These are phyloP conservation scores for Diaporthe humulicola DNA, from an alignment of 2,329 filamentous ascomycete genomes.

Conservation along the genomic window DNA sequence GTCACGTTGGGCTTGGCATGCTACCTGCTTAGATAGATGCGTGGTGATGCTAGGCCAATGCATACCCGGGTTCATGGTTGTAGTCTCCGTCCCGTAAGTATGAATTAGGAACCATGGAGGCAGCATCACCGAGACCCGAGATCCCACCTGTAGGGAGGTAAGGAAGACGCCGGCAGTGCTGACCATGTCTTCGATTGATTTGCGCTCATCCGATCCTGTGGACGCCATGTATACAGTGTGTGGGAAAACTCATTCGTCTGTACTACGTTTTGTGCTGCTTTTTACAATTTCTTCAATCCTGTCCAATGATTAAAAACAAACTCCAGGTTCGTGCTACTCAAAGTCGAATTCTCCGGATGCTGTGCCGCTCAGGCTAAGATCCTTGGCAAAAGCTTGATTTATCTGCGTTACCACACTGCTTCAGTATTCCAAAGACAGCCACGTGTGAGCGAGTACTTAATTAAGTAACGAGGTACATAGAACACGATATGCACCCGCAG, in stretches of 20 bases:
- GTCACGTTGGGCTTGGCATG: neutral
- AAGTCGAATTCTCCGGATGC: constrained; percentile 9
- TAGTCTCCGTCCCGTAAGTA: constrained; percentile 1
- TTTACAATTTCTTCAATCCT: neutral
- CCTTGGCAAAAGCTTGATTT: constrained; percentile 29
- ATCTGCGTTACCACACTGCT: neutral
- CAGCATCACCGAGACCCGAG: constrained; percentile 27
- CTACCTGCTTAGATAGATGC: neutral
- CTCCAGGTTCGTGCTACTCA: neutral
- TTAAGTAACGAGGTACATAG: neutral
- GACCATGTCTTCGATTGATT: neutral
- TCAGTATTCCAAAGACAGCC: neutral
- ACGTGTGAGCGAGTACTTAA: neutral
- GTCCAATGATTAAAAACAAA: neutral
- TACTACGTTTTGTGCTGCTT: neutral
- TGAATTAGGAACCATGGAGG: constrained; percentile 27
- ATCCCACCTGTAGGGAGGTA: constrained; percentile 14
- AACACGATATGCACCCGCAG: neutral
- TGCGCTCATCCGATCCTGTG: neutral
- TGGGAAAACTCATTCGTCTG: neutral
- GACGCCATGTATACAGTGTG: neutral
- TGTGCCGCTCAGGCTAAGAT: neutral
- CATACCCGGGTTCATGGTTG: neutral
- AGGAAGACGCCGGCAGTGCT: neutral
- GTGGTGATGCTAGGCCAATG: neutral